Evolutionary conservation across 1,284 basidiomycete species (phyloP).

Genomic region (Porogramme epimiltina): DNA sequence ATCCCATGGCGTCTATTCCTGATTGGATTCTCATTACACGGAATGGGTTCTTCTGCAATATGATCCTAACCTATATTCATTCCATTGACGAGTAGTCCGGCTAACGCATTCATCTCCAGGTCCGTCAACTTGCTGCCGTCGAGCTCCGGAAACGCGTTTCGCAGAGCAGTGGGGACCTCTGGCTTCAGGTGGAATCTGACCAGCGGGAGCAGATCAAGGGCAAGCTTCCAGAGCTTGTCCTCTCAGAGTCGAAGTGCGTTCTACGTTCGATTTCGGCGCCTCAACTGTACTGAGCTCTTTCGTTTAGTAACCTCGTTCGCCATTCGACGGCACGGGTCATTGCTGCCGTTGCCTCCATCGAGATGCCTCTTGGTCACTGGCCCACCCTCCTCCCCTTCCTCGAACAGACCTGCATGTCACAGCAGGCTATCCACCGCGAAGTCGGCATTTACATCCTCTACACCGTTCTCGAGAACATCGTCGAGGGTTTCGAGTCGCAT

Average conservation of each 20-base stretch:
- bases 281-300: constrained; percentile 12
- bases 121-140: constrained; percentile 97
- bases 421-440: constrained; percentile 81
- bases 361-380: constrained; percentile 86
- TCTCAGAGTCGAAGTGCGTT: constrained; percentile 77
- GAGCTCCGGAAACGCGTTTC: constrained; percentile 94
- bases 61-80: too few species aligned
- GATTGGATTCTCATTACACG: too few species aligned
- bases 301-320: constrained; percentile 77
- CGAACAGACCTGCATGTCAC: constrained; percentile 75
- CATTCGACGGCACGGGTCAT: constrained; percentile 92
- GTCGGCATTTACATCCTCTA: constrained; percentile 91
- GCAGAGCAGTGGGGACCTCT: constrained; percentile 81
- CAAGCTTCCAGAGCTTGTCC: constrained; percentile 80
- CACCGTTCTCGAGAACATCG: constrained; percentile 90
- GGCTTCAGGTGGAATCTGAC: constrained; percentile 74
- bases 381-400: constrained; percentile 89
- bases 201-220: constrained; percentile 87
- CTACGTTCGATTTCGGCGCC: neutral
- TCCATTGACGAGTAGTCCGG: too few species aligned
- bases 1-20: too few species aligned
- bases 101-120: too few species aligned
- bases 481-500: constrained; percentile 84
- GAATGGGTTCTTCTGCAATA: too few species aligned
- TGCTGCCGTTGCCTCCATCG: constrained; percentile 90